Evolutionary conservation across 345 rosid genomes (phyloP).

Genomic region (Citrus medica): DNA sequence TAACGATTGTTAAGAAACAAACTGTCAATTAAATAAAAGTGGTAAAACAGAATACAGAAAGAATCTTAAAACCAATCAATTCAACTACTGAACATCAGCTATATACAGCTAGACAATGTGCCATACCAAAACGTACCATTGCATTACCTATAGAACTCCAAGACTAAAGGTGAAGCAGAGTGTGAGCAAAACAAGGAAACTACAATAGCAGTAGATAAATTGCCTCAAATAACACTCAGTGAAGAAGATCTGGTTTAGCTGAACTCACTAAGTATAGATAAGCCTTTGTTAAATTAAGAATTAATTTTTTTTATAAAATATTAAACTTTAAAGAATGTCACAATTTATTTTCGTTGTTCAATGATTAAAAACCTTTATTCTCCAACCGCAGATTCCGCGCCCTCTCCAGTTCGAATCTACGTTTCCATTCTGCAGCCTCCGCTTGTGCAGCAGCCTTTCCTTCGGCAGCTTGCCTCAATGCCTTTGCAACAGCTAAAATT

Average conservation of each 20-base stretch:
- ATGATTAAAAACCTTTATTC: slow-evolving; percentile 54
- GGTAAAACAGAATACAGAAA: not conserved
- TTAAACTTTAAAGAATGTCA: not conserved
- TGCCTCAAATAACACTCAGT: not conserved
- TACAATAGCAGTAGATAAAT: not conserved
- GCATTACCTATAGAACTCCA: not conserved
- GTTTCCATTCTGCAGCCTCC: slow-evolving; percentile 99
- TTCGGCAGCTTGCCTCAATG: slow-evolving; percentile 90
- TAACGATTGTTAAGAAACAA: not conserved
- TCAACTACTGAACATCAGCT: not conserved
- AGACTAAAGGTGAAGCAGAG: not conserved
- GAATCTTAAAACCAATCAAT: not conserved
- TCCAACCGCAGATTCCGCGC: slow-evolving; percentile 45
- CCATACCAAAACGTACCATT: not conserved
- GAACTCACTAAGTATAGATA: not conserved
- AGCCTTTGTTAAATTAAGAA: not conserved
- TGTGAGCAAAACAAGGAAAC: not conserved
- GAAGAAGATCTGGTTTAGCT: not conserved
- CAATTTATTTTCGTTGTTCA: slow-evolving; percentile 4
- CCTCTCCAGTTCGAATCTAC: slow-evolving; percentile 84
- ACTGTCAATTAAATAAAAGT: not conserved
- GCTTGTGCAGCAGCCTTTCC: slow-evolving; percentile 97
- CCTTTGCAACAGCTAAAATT: slow-evolving; percentile 90
- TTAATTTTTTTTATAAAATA: not conserved
- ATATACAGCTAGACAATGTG: not conserved